A percentile compares a stretch with the other conserved stretches of the same genome.
Conservation (phyloP, 768 basidiomycete species). For the Pleurotus cornucopiae region DNA sequence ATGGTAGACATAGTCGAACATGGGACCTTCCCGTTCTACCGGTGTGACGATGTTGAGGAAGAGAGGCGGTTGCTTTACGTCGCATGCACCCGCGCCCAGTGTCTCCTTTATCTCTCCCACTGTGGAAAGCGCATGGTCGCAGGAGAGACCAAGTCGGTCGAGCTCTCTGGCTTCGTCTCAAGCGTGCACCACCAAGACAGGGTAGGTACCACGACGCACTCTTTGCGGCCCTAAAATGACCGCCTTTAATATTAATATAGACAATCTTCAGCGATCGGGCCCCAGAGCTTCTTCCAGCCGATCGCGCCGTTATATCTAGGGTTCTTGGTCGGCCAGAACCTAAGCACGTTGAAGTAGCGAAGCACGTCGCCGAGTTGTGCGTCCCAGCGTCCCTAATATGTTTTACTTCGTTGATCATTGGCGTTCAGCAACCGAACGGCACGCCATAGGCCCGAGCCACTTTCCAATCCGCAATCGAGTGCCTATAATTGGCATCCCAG, state of each 20-base stretch:
- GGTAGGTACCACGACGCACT: constrained; percentile 25
- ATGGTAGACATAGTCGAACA: constrained; percentile 50
- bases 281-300: constrained; percentile 36
- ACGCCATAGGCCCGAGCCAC: constrained; percentile 13
- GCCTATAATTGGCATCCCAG: constrained; percentile 2
- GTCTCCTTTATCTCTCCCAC: constrained; percentile 57
- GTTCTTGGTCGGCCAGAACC: constrained; percentile 47
- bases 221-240: too few relatives aligned
- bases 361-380: constrained; percentile 45
- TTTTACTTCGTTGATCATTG: constrained; percentile 8
- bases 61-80: constrained; percentile 88
- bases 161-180: constrained; percentile 56
- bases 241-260: constrained; percentile 14
- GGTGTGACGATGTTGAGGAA: constrained; percentile 73
- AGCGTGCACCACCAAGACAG: constrained; percentile 34
- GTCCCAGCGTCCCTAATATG: constrained; percentile 17
- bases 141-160: constrained; percentile 48
- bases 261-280: constrained; percentile 39
- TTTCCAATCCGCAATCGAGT: not conserved
- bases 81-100: constrained; percentile 83
- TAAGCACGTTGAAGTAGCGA: constrained; percentile 36
- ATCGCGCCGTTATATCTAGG: constrained; percentile 46
- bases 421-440: constrained; percentile 23
- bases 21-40: constrained; percentile 72
- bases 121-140: constrained; percentile 44